A percentile compares a stretch with the other conserved stretches of the same genome.
Evolutionary conservation across 306 rosid species (phyloP).

Genomic region (Begonia loranthoides): DNA sequence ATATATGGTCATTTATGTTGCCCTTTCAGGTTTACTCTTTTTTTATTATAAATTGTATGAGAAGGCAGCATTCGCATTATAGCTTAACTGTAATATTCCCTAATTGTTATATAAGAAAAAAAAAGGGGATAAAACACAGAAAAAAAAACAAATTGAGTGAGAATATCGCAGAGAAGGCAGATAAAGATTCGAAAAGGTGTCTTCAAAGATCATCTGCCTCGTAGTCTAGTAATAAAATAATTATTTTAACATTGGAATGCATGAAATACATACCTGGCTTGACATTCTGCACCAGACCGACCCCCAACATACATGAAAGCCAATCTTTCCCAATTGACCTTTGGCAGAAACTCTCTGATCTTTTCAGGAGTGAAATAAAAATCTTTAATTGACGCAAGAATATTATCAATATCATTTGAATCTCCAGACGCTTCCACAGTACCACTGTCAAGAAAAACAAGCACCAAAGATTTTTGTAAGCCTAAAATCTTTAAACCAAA

Average conservation of each 20-base stretch:
- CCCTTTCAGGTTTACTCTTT: no score
- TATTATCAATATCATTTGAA: conserved; percentile 38
- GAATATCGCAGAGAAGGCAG: no score
- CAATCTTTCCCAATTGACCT: conserved; percentile 75
- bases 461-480: no score
- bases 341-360: conserved; percentile 53
- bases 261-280: conserved; percentile 54
- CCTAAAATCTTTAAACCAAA: no score
- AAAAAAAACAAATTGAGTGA: not conserved
- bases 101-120: not conserved
- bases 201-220: not conserved
- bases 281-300: conserved; percentile 77
- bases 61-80: no score
- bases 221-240: not conserved
- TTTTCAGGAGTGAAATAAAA: conserved; percentile 40
- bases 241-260: not conserved
- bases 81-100: no score
- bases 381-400: conserved; percentile 43
- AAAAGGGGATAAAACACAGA: not conserved
- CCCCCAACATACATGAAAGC: conserved; percentile 62
- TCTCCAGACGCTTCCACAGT: conserved; percentile 32
- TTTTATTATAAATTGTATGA: no score
- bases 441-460: conserved; percentile 18
- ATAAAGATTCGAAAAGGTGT: not conserved
- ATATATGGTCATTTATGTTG: no score